These are phyloP conservation scores for Rhizophlyctis rosea DNA, from an alignment of 192 early-diverging fungal species.

Conservation along the genomic window DNA sequence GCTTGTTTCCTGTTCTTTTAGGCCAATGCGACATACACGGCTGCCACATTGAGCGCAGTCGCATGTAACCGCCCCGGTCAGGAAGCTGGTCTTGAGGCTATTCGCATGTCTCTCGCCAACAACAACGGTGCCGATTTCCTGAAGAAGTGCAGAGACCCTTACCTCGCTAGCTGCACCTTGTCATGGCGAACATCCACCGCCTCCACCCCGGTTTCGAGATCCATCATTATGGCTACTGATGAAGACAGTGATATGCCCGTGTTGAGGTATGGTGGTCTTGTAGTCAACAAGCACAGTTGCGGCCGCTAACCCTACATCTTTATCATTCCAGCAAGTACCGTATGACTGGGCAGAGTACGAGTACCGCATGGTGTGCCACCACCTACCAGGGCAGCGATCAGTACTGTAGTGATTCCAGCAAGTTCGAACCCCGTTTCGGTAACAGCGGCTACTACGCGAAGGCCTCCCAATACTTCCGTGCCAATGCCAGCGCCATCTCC, in stretches of 20 bases:
- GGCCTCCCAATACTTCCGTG: constrained; percentile 30
- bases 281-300: too few relatives aligned
- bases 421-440: constrained; percentile 25
- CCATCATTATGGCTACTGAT: constrained; percentile 42
- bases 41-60: constrained; percentile 18
- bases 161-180: too few relatives aligned
- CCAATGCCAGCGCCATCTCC: constrained; percentile 4
- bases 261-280: too few relatives aligned
- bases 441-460: constrained; percentile 2
- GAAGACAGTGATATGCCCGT: constrained; percentile 40
- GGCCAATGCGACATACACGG: constrained; percentile 18
- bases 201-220: too few relatives aligned
- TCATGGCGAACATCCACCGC: too few relatives aligned
- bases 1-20: too few relatives aligned
- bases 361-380: constrained; percentile 13
- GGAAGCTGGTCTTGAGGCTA: constrained; percentile 38
- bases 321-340: constrained; percentile 14
- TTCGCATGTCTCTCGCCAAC: constrained; percentile 31
- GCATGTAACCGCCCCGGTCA: constrained; percentile 27
- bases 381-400: constrained; percentile 10
- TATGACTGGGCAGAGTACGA: constrained; percentile 19
- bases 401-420: not conserved
- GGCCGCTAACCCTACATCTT: too few relatives aligned
- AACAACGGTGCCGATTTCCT: constrained; percentile 26
- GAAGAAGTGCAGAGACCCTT: too few relatives aligned